phyloP scores from a whole-genome alignment of 2,329 filamentous ascomycete genomes.

The Cladobotryum mycophilum region DNA sequence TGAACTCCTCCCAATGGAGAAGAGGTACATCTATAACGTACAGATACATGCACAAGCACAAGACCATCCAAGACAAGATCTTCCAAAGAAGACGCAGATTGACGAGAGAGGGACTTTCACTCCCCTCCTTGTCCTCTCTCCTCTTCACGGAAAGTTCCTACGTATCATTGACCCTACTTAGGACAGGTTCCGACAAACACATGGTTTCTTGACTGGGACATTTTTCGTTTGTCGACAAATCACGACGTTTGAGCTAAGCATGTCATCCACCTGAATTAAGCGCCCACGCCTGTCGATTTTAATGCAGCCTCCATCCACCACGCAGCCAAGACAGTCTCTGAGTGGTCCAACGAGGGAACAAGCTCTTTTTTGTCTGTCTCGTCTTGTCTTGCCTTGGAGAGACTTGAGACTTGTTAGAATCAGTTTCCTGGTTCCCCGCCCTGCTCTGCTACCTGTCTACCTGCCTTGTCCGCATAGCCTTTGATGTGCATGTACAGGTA shows the following conservation, averaged over 20 bases:
- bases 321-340: slow-evolving; percentile 7
- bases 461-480: too few species aligned
- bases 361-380: slow-evolving; percentile 3
- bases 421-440: too few species aligned
- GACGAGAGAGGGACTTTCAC: background rate
- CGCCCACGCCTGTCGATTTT: slow-evolving; percentile 48
- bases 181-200: too few species aligned
- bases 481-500: too few species aligned
- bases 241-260: slow-evolving; percentile 37
- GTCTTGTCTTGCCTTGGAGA: background rate
- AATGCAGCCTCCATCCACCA: slow-evolving; percentile 39
- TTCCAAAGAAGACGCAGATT: background rate
- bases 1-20: too few species aligned
- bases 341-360: slow-evolving; percentile 11
- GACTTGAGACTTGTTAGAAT: background rate
- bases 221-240: slow-evolving; percentile 11
- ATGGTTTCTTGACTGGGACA: background rate
- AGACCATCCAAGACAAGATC: background rate
- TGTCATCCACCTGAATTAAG: slow-evolving; percentile 43
- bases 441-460: too few species aligned
- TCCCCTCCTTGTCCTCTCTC: background rate
- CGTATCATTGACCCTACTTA: too few species aligned
- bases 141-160: too few species aligned
- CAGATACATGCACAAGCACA: background rate
- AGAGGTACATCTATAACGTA: too few species aligned